These are phyloP conservation scores for Calonectria naviculata DNA, from an alignment of 2,329 filamentous ascomycete species.

Conservation along the genomic window DNA sequence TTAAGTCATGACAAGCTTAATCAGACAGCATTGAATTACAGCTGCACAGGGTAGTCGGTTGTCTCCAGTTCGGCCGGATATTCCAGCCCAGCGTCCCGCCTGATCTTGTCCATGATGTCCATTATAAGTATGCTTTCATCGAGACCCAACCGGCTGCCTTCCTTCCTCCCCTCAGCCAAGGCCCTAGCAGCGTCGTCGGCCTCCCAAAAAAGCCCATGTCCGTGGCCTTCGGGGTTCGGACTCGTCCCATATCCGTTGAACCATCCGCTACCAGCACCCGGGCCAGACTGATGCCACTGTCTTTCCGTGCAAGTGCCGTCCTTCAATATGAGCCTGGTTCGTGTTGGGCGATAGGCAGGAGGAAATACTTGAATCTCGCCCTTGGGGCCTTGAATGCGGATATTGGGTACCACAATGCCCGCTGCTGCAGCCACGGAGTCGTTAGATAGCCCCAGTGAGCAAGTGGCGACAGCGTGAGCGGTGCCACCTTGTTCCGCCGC, in stretches of 20 bases:
- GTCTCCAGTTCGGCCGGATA: constrained; percentile 54
- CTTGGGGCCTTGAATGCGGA: neutral
- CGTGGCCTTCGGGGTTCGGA: neutral
- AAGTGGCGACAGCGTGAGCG: neutral
- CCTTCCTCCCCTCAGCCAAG: neutral
- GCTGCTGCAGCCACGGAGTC: neutral
- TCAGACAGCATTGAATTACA: neutral
- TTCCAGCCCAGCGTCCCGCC: constrained; percentile 60
- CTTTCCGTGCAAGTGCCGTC: neutral
- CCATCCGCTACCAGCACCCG: neutral
- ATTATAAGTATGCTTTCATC: constrained; percentile 70
- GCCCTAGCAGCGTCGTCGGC: neutral
- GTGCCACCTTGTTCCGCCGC: neutral
- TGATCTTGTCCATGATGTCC: constrained; percentile 70
- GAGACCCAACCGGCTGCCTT: neutral
- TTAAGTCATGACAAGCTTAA: neutral
- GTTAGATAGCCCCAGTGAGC: neutral
- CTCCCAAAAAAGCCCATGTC: neutral
- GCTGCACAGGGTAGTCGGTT: neutral
- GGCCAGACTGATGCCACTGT: neutral
- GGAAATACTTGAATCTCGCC: neutral
- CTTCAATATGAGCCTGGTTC: neutral
- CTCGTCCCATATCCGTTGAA: neutral
- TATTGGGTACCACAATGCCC: neutral
- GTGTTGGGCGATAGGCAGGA: neutral